phyloP scores from a whole-genome alignment of 805 yeast genomes.

The Starmerella geochares region DNA sequence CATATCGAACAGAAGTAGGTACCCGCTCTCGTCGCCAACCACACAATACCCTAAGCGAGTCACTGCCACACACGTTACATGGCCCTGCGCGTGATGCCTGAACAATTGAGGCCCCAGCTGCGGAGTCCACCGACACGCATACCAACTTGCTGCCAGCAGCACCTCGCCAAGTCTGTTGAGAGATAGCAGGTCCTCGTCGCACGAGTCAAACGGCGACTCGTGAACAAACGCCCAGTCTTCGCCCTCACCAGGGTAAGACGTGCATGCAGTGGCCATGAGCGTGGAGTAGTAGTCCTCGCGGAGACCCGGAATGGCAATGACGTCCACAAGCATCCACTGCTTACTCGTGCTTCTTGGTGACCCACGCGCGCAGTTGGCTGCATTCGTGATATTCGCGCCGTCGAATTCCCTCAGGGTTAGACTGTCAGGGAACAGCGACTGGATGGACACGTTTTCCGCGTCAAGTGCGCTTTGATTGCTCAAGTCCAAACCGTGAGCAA shows the following conservation, averaged over 20 bases:
- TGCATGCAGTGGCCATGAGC: slow-evolving; percentile 8
- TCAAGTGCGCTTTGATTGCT: background rate
- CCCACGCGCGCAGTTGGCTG: background rate
- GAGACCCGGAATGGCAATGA: background rate
- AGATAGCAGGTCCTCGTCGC: background rate
- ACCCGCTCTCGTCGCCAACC: background rate
- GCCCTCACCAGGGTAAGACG: background rate
- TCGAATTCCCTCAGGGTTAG: background rate
- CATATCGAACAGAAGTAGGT: background rate
- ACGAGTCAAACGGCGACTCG: background rate
- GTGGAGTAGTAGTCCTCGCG: slow-evolving; percentile 17
- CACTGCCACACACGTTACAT: background rate
- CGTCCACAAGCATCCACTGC: background rate
- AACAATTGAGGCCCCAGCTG: slow-evolving; percentile 1
- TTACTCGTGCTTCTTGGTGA: background rate
- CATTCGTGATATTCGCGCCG: background rate
- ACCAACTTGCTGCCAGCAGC: background rate
- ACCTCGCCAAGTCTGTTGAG: slow-evolving; percentile 5
- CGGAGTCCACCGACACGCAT: background rate
- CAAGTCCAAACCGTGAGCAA: background rate
- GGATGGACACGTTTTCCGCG: background rate
- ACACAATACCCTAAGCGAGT: slow-evolving; percentile 1
- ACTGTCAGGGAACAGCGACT: background rate
- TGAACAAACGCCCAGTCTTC: background rate
- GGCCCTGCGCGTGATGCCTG: background rate